phyloP scores from a whole-genome alignment of 1,284 basidiomycete genomes.

The Grifola frondosa region DNA sequence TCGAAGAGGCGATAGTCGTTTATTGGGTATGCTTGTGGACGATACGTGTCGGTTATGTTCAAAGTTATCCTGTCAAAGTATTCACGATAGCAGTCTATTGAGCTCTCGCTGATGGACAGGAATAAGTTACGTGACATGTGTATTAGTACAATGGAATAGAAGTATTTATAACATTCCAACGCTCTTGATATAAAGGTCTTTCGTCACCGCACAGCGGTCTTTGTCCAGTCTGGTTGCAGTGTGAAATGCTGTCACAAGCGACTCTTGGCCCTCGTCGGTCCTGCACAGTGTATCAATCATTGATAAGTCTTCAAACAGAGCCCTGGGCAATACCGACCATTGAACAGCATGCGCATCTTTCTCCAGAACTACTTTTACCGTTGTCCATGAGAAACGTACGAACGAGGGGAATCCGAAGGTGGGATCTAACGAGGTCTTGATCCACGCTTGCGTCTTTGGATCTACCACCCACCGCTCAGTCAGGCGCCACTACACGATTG shows the following conservation, averaged over 20 bases:
- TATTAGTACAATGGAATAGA: conserved; percentile 9
- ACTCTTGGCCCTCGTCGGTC: conserved; percentile 80
- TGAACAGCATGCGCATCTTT: conserved; percentile 75
- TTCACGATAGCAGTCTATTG: neutral
- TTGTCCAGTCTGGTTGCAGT: conserved; percentile 66
- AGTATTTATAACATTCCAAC: conserved; percentile 45
- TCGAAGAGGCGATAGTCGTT: conserved; percentile 38
- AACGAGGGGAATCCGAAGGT: conserved; percentile 93
- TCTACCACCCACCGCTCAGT: conserved; percentile 51
- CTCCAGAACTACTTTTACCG: conserved; percentile 85
- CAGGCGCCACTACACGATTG: neutral
- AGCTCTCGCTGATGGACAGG: conserved; percentile 6
- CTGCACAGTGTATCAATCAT: conserved; percentile 35
- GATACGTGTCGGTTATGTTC: no score
- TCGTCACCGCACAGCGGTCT: conserved; percentile 64
- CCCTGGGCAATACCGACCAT: conserved; percentile 60
- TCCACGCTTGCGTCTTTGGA: conserved; percentile 89
- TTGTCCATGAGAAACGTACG: conserved; percentile 95
- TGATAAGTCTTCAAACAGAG: conserved; percentile 1
- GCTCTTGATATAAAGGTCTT: conserved; percentile 71
- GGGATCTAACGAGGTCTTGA: conserved; percentile 76
- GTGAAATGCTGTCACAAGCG: conserved; percentile 73
- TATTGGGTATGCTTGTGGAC: no score
- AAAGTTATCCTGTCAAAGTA: no score
- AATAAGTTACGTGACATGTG: conserved; percentile 11